A percentile compares a stretch with the other conserved stretches of the same genome.
Conservation (phyloP, 176 grass and related monocot genomes). For the Triticum aestivum region DNA sequence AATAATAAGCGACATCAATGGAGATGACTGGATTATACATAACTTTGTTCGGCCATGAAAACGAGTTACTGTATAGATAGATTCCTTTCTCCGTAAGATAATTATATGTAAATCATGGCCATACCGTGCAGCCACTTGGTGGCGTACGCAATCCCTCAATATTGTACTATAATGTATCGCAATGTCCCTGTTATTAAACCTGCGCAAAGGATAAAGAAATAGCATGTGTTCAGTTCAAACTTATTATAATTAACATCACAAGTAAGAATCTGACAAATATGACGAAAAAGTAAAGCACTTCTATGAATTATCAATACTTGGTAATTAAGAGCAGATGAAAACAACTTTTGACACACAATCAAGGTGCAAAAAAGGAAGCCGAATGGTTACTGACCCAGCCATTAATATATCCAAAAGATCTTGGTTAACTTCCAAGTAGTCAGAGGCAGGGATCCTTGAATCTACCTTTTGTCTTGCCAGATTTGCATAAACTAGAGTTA, state of each 20-base stretch:
- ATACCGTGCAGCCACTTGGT: conserved; percentile 68
- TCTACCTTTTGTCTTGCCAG: conserved; percentile 66
- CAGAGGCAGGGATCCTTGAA: conserved; percentile 52
- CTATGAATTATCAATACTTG: neutral
- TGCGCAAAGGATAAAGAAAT: neutral
- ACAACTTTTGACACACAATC: neutral
- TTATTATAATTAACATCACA: neutral
- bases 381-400: conserved; percentile 42
- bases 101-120: neutral
- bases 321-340: neutral
- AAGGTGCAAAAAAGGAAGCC: neutral
- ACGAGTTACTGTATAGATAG: neutral
- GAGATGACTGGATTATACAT: neutral
- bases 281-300: neutral
- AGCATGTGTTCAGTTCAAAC: neutral
- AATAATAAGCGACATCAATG: neutral
- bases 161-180: conserved; percentile 64
- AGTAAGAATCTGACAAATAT: neutral
- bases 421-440: conserved; percentile 62
- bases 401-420: conserved; percentile 59
- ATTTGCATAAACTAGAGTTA: conserved; percentile 60
- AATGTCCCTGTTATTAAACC: conserved; percentile 58
- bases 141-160: conserved; percentile 59
- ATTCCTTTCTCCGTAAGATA: neutral
- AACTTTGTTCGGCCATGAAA: neutral